These are phyloP conservation scores for Brassica napus DNA, from an alignment of 345 rosid genomes.

Conservation along the genomic window Da-Ae NC_063447.1:10177001-10177500, in stretches of 20 bases:
- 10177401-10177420: conserved; percentile 68
- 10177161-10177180: background rate
- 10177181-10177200: background rate
- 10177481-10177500: background rate
- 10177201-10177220: background rate
- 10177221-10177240: background rate
- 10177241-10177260: background rate
- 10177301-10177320: conserved; percentile 48
- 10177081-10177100: conserved; percentile 24
- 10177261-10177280: background rate
- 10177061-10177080: conserved; percentile 33
- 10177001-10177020: conserved; percentile 77
- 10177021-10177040: conserved; percentile 71
- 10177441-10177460: background rate
- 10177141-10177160: conserved; percentile 47
- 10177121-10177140: conserved; percentile 84
- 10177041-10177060: conserved; percentile 50
- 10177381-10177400: conserved; percentile 57
- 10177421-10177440: conserved; percentile 52
- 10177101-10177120: conserved; percentile 67
- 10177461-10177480: background rate
- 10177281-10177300: background rate
- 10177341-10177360: conserved; percentile 83
- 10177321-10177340: conserved; percentile 66
- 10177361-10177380: conserved; percentile 73